Conservation (phyloP, 257 asterid genomes). For the Nicotiana tabacum region DNA sequence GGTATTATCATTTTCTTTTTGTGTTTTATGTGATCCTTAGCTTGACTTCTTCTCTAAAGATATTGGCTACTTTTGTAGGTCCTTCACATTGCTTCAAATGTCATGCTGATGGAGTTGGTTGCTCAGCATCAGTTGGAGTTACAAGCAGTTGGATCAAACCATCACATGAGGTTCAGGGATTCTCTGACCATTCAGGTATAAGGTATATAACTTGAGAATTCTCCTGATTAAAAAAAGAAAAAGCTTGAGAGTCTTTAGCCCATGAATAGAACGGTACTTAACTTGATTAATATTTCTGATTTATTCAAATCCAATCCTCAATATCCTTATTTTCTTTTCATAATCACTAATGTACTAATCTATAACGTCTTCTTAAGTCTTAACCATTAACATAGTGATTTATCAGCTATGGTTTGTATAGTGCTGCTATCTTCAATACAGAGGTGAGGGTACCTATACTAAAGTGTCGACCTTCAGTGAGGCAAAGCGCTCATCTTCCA, state of each 20-base stretch:
- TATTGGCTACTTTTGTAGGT: constrained; percentile 28
- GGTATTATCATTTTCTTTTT: background rate
- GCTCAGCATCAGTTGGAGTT: constrained; percentile 45
- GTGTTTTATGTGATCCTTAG: background rate
- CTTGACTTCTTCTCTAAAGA: background rate
- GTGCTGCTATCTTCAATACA: too few relatives aligned
- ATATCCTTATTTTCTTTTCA: too few relatives aligned
- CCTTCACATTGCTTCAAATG: constrained; percentile 39
- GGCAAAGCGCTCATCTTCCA: too few relatives aligned
- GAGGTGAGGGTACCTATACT: too few relatives aligned
- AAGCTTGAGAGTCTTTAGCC: background rate
- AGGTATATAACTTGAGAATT: constrained; percentile 33
- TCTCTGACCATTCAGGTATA: constrained; percentile 41
- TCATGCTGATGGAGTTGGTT: constrained; percentile 48
- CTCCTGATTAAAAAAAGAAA: too few relatives aligned
- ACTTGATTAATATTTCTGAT: background rate
- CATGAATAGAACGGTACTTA: background rate
- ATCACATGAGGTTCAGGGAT: constrained; percentile 38
- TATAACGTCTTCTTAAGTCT: too few relatives aligned
- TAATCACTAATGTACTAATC: too few relatives aligned
- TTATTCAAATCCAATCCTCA: background rate
- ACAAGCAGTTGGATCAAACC: constrained; percentile 37
- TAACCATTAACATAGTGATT: too few relatives aligned
- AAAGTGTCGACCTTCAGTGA: too few relatives aligned
- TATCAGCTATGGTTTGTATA: too few relatives aligned